A percentile compares a stretch with the other conserved stretches of the same genome.
These are phyloP conservation scores for Leptographium lundbergii DNA, from an alignment of 2,329 filamentous ascomycete species.

Conservation along the genomic window DNA sequence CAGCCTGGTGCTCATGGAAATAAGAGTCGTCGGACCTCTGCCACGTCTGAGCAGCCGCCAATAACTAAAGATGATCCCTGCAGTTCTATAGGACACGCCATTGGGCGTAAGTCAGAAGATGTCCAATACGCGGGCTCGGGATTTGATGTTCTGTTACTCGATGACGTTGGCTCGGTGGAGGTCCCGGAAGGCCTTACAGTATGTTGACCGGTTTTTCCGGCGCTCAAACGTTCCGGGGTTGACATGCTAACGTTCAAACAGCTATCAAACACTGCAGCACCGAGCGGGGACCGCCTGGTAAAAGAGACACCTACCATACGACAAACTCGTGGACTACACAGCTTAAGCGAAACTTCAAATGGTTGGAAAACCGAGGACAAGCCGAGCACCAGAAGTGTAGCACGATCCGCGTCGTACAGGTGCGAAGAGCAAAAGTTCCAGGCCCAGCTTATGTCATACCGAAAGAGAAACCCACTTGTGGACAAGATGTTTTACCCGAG, in stretches of 20 bases:
- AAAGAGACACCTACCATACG: background rate
- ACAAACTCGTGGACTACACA: background rate
- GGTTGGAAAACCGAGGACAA: background rate
- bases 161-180: background rate
- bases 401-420: background rate
- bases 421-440: background rate
- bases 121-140: background rate
- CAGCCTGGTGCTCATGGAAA: background rate
- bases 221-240: background rate
- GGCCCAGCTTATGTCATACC: background rate
- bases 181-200: background rate
- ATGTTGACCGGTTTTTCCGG: background rate
- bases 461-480: background rate
- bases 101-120: background rate
- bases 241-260: background rate
- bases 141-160: background rate
- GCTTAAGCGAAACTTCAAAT: background rate
- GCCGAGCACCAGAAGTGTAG: background rate
- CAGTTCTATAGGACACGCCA: background rate
- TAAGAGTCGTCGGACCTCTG: background rate
- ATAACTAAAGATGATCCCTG: too few relatives aligned
- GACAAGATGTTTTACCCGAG: background rate
- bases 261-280: background rate
- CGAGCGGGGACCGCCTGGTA: background rate
- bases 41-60: background rate